phyloP scores from a whole-genome alignment of 2,329 filamentous ascomycete genomes.

The Purpureocillium takamizusanense region DNA sequence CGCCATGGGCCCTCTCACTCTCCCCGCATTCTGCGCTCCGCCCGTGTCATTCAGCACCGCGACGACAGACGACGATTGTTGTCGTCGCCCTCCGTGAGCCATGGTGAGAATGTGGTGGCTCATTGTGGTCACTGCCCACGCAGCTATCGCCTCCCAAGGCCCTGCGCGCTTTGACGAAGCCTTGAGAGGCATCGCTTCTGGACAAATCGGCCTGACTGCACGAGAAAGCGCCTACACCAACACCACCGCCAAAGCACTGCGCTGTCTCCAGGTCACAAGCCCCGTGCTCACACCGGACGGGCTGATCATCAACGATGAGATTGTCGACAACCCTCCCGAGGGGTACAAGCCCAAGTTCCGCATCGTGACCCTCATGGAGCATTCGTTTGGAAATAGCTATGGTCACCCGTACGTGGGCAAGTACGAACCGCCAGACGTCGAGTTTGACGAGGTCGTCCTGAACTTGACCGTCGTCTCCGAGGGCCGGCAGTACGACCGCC shows the following conservation, averaged over 20 bases:
- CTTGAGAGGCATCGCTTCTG: too few relatives aligned
- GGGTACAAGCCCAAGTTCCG: conserved; percentile 22
- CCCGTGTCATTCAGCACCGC: too few relatives aligned
- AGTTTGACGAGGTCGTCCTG: conserved; percentile 66
- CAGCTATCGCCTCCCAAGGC: too few relatives aligned
- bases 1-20: too few relatives aligned
- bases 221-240: too few relatives aligned
- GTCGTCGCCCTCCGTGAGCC: too few relatives aligned
- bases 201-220: too few relatives aligned
- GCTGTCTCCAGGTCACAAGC: conserved; percentile 62
- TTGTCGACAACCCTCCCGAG: conserved; percentile 1
- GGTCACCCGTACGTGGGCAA: conserved; percentile 63
- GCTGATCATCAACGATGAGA: conserved; percentile 8
- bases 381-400: conserved; percentile 66
- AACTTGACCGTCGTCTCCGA: conserved; percentile 66
- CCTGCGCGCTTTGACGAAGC: too few relatives aligned
- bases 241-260: conserved; percentile 11
- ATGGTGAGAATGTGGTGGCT: too few relatives aligned
- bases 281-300: conserved; percentile 49
- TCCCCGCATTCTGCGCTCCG: too few relatives aligned
- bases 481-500: conserved; percentile 68
- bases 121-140: too few relatives aligned
- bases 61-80: too few relatives aligned
- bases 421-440: conserved; percentile 44
- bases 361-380: conserved; percentile 54